These are phyloP conservation scores for Plantago rigida DNA, from an alignment of 305 asterid genomes.

Conservation along the genomic window DNA sequence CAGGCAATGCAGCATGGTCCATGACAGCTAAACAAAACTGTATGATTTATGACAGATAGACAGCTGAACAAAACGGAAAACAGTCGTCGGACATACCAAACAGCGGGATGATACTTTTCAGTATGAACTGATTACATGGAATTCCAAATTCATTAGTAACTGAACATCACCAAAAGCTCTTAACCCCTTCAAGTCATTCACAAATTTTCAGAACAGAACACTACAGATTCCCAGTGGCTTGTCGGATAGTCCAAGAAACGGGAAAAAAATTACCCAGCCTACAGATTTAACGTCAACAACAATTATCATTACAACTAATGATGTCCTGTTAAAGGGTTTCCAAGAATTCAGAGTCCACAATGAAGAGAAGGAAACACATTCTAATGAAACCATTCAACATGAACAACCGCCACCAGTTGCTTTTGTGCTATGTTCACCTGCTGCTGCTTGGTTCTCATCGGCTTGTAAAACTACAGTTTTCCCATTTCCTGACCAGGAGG, in stretches of 20 bases:
- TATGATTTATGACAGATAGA: no score
- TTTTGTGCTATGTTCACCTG: conserved; percentile 24
- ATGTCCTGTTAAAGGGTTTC: conserved; percentile 9
- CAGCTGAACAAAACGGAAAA: no score
- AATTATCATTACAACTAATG: conserved; percentile 15
- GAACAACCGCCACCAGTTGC: conserved; percentile 29
- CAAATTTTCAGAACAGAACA: conserved; percentile 10
- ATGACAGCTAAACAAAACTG: no score
- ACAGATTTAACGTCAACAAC: conserved; percentile 12
- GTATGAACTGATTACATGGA: no score
- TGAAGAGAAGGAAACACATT: neutral
- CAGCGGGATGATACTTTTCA: no score
- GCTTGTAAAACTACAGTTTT: conserved; percentile 32
- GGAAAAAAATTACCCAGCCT: conserved; percentile 1
- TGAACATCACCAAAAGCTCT: no score
- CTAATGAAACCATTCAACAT: conserved; percentile 8
- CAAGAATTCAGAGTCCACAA: conserved; percentile 7
- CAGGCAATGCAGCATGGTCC: no score
- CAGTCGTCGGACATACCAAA: no score
- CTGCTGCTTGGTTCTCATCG: conserved; percentile 19
- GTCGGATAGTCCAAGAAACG: conserved; percentile 6
- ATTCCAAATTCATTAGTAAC: no score
- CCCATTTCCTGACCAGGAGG: conserved; percentile 24
- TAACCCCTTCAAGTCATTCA: conserved; percentile 12
- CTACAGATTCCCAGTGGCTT: conserved; percentile 17